Conservation (phyloP, 2,329 filamentous ascomycete species). For the Colletotrichum siamense region DNA sequence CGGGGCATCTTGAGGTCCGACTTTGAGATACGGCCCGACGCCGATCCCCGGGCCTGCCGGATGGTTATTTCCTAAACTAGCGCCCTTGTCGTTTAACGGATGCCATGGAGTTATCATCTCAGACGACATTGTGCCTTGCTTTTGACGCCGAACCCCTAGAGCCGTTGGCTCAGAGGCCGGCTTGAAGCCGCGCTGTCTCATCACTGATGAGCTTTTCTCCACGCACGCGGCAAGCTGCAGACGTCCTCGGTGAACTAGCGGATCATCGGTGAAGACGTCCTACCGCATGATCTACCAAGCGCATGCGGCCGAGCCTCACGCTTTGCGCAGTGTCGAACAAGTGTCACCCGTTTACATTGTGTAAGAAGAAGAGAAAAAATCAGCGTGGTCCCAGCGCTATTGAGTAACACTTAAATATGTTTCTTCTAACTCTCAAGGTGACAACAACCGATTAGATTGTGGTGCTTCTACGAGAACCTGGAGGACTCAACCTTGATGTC, state of each 20-base stretch:
- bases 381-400: background rate
- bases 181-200: background rate
- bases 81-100: background rate
- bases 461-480: background rate
- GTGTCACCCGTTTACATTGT: background rate
- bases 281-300: background rate
- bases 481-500: background rate
- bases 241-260: background rate
- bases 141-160: background rate
- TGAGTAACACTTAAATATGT: background rate
- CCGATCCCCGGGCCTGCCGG: background rate
- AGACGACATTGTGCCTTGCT: background rate
- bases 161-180: background rate
- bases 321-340: background rate
- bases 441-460: background rate
- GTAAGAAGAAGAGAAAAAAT: background rate
- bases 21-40: background rate
- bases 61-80: background rate
- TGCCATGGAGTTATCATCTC: background rate
- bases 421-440: background rate
- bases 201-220: background rate
- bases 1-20: background rate
- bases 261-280: background rate
- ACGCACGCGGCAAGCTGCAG: background rate
- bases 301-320: background rate